Evolutionary conservation across 2,329 filamentous ascomycete species (phyloP).

Genomic region (Aspergillus sp.): DNA sequence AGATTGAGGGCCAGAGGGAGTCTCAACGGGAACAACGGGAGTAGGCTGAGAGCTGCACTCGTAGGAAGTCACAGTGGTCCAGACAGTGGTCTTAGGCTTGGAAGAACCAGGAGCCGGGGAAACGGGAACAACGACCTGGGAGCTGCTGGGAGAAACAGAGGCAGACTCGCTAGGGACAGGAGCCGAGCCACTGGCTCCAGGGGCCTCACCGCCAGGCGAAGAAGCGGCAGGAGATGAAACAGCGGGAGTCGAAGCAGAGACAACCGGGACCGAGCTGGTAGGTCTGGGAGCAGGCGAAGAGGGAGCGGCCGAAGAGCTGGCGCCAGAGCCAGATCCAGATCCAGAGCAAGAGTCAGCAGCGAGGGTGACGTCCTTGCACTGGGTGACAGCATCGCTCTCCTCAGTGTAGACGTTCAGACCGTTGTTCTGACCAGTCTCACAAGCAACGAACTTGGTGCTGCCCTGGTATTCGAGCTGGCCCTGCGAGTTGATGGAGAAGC

Average conservation of each 20-base stretch:
- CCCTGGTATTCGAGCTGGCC: slow-evolving; percentile 49
- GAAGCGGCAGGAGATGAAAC: slow-evolving; percentile 1
- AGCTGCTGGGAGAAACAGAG: slow-evolving; percentile 3
- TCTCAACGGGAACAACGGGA: slow-evolving; percentile 7
- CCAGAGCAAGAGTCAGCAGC: slow-evolving; percentile 32
- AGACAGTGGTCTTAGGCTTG: background rate
- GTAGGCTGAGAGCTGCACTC: background rate
- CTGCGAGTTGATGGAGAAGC: slow-evolving; percentile 51
- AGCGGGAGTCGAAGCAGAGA: slow-evolving; percentile 1
- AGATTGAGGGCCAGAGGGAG: background rate
- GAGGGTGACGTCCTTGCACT: slow-evolving; percentile 28
- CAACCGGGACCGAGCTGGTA: background rate
- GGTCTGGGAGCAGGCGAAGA: slow-evolving; percentile 2
- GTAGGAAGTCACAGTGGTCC: background rate
- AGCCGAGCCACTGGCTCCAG: background rate
- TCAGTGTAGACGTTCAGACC: slow-evolving; percentile 39
- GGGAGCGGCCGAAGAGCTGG: slow-evolving; percentile 7
- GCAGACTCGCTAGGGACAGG: slow-evolving; percentile 1
- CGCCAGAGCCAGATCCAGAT: slow-evolving; percentile 12
- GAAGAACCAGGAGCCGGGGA: background rate
- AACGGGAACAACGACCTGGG: background rate
- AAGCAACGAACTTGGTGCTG: slow-evolving; percentile 52
- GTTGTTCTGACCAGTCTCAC: slow-evolving; percentile 44
- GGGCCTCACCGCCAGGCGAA: background rate
- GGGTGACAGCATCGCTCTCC: slow-evolving; percentile 23